A percentile compares a stretch with the other conserved stretches of the same genome.
These are phyloP conservation scores for Rhodamnia rubescens DNA, from an alignment of 345 rosid genomes.

Conservation along the genomic window DNA sequence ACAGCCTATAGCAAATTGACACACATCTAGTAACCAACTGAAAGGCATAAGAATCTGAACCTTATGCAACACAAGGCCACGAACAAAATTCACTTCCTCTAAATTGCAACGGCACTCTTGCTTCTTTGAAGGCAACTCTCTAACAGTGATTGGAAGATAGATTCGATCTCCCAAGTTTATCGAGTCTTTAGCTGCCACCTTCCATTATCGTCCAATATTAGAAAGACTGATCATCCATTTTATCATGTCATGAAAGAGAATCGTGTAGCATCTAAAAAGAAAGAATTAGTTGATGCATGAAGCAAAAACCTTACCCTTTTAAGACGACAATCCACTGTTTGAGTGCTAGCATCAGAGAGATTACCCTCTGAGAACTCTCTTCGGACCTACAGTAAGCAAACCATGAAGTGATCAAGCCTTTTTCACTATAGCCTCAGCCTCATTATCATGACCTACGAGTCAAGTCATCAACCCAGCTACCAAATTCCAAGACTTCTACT, in stretches of 20 bases:
- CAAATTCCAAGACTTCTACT: not conserved
- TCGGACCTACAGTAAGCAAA: constrained; percentile 40
- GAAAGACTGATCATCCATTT: not conserved
- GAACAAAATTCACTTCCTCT: constrained; percentile 59
- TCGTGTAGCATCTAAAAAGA: not conserved
- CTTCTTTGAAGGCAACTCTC: constrained; percentile 27
- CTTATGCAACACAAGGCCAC: constrained; percentile 65
- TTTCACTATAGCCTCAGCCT: not conserved
- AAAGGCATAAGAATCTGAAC: constrained; percentile 16
- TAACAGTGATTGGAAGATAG: constrained; percentile 54
- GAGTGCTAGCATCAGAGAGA: constrained; percentile 16
- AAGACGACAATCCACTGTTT: constrained; percentile 20
- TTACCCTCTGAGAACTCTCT: constrained; percentile 24
- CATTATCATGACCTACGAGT: not conserved
- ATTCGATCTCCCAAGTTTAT: constrained; percentile 67
- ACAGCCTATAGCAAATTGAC: not conserved
- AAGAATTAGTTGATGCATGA: not conserved
- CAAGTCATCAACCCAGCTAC: not conserved
- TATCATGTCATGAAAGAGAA: not conserved
- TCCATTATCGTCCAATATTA: constrained; percentile 19
- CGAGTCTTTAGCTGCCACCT: constrained; percentile 77
- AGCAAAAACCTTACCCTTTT: constrained; percentile 42
- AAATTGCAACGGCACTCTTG: constrained; percentile 28
- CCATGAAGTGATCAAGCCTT: not conserved
- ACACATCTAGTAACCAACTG: not conserved